These are phyloP conservation scores for Ulmus americana DNA, from an alignment of 331 rosid genomes.

Conservation along the genomic window DNA sequence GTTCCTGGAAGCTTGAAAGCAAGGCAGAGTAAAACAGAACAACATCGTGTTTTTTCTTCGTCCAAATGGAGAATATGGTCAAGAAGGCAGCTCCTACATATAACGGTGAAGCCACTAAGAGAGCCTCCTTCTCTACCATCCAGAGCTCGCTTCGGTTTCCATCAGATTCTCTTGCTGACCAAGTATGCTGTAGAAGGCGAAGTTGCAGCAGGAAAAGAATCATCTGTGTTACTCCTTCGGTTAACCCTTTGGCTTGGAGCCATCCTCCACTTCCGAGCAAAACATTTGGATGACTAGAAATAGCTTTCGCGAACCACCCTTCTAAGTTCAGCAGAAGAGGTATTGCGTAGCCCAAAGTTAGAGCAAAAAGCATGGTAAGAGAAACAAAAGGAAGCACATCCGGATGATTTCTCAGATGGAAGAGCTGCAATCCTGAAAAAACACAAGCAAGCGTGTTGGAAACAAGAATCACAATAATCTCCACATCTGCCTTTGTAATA, in stretches of 20 bases:
- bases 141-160: slow-evolving; percentile 28
- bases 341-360: slow-evolving; percentile 37
- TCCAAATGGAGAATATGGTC: slow-evolving; percentile 31
- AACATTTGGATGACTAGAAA: neutral
- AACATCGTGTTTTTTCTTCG: slow-evolving; percentile 7
- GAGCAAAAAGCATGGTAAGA: slow-evolving; percentile 42
- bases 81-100: slow-evolving; percentile 36
- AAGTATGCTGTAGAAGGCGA: slow-evolving; percentile 45
- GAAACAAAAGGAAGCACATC: slow-evolving; percentile 46
- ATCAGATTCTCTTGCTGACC: slow-evolving; percentile 40
- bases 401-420: slow-evolving; percentile 43
- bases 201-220: slow-evolving; percentile 50
- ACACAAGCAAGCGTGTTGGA: slow-evolving; percentile 53
- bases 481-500: slow-evolving; percentile 48
- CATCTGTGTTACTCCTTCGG: slow-evolving; percentile 39
- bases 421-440: slow-evolving; percentile 42
- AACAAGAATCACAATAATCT: slow-evolving; percentile 43
- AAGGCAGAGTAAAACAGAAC: neutral
- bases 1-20: neutral
- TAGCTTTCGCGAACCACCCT: slow-evolving; percentile 36
- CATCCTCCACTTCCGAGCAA: slow-evolving; percentile 38
- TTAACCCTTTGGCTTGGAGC: slow-evolving; percentile 45
- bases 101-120: slow-evolving; percentile 32
- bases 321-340: slow-evolving; percentile 59
- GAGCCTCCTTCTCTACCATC: slow-evolving; percentile 38